Conservation (phyloP, 352 stramenopile species). For the Phytophthora megakarya region DNA sequence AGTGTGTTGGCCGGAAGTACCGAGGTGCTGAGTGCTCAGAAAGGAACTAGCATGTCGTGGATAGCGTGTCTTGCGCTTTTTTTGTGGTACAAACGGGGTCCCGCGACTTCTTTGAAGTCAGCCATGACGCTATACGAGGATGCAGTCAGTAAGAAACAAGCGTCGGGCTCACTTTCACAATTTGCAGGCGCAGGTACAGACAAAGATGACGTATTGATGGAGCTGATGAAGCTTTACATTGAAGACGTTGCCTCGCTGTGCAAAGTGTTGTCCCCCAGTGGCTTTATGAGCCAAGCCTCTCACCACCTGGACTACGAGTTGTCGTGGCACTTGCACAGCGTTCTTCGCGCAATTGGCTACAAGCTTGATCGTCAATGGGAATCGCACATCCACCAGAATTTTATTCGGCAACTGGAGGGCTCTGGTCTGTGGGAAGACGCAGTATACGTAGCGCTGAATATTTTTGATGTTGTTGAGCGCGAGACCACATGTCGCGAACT, state of each 20-base stretch:
- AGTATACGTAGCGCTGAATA: constrained; percentile 82
- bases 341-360: constrained; percentile 74
- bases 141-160: constrained; percentile 49
- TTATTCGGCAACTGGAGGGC: constrained; percentile 77
- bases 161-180: constrained; percentile 36
- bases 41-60: constrained; percentile 55
- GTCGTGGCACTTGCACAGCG: constrained; percentile 77
- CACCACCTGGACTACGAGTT: constrained; percentile 77
- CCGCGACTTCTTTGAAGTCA: constrained; percentile 50
- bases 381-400: constrained; percentile 83
- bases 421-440: constrained; percentile 70
- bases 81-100: constrained; percentile 72
- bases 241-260: constrained; percentile 58
- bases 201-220: constrained; percentile 68
- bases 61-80: constrained; percentile 64
- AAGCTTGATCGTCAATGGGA: constrained; percentile 77
- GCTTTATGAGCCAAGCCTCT: constrained; percentile 40
- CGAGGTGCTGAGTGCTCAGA: constrained; percentile 59
- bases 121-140: constrained; percentile 50
- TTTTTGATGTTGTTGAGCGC: constrained; percentile 61
- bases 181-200: constrained; percentile 30
- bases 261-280: constrained; percentile 63
- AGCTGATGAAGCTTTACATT: constrained; percentile 74
- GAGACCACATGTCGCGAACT: constrained; percentile 60
- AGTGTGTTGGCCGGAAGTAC: constrained; percentile 65